Base-by-base conservation (phyloP, 257 asterid species). In the Solanum lycopersicoides region DNA sequence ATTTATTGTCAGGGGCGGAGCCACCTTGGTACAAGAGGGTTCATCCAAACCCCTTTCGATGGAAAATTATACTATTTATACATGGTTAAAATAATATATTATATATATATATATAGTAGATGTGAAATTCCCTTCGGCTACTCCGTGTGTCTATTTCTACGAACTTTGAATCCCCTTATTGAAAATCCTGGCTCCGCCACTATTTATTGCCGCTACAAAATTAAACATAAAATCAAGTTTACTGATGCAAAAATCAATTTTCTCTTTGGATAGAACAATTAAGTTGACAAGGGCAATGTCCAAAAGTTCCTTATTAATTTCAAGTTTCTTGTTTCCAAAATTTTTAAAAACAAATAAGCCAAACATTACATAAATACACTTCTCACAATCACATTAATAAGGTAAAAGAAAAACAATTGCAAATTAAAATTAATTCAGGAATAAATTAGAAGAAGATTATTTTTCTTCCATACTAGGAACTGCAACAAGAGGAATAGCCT, bases 401-500 rank as follows among this genome's bases (percentile, higher is more conserved):
- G 45, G 44, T 16, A 72, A 16, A 28, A 8, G 10, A 16, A 15
- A 9, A 21, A 21, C 13, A 16, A 21, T 16, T 72, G 79, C 45
- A 72, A 72, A 32, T 28, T 28, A 66, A 28, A 39, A 39, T 39
- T 37, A 37, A 37, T 25, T 13, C 20, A 47, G 56, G 56, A 5
- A 47, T 47, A 47, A 47, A 47, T 47, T 13, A 47, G 13, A 66
- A 25, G 35, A 14, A 73, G 8, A 3, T 69, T 30, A 30, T 14
- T 28, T 75, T 41, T 12, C 34, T 39, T 16, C 2, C 1, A 47
- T 45, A 16, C 15, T 80, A 16, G 84, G 84, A 28, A 30, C 12
- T 1, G 84, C 84, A 28, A 80, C 42, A 16, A 80, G 84, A 80
- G 84, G 84, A 80, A 21, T 21, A 28, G 68, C 84, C 42, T 80